Evolutionary conservation across 1,139 yeast species (phyloP).

Genomic region (Debaryomycetaceae sp.): DNA sequence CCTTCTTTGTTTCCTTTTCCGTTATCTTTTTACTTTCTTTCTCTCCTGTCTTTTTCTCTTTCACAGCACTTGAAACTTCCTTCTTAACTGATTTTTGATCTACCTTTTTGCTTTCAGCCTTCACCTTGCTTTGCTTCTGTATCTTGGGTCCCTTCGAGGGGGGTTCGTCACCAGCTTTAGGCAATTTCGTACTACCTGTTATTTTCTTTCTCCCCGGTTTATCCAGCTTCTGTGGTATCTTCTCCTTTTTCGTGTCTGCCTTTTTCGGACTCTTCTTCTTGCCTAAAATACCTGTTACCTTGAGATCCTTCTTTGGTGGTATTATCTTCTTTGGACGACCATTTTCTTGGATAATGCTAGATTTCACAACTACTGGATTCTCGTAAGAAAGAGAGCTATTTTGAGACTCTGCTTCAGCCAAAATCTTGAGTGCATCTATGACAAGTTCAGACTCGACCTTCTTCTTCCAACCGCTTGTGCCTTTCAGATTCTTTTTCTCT

Average conservation of each 20-base stretch:
- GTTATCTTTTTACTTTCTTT: neutral
- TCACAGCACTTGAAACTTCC: neutral
- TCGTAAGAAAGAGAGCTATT: slow-evolving; percentile 16
- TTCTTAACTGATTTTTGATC: neutral
- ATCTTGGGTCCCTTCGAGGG: neutral
- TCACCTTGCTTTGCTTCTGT: neutral
- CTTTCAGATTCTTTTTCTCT: slow-evolving; percentile 40
- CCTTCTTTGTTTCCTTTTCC: neutral
- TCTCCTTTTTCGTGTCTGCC: neutral
- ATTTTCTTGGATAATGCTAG: neutral
- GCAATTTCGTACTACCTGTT: neutral
- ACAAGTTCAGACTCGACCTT: slow-evolving; percentile 70
- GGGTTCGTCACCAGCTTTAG: neutral
- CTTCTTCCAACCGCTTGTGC: slow-evolving; percentile 50
- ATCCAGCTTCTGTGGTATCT: neutral
- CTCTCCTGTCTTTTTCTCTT: neutral
- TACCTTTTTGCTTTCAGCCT: neutral
- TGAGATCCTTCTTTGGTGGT: neutral
- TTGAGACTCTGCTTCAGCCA: slow-evolving; percentile 37
- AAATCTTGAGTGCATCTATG: slow-evolving; percentile 59
- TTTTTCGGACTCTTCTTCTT: neutral
- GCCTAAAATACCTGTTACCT: neutral
- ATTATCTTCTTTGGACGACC: neutral
- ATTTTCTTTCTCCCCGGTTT: neutral
- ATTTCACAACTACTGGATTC: neutral